Evolutionary conservation across 495 filamentous ascomycete genomes (phyloP), one percentile per base, ranked within the genome.

Genomic region (Aspergillus panamensis): DNA sequence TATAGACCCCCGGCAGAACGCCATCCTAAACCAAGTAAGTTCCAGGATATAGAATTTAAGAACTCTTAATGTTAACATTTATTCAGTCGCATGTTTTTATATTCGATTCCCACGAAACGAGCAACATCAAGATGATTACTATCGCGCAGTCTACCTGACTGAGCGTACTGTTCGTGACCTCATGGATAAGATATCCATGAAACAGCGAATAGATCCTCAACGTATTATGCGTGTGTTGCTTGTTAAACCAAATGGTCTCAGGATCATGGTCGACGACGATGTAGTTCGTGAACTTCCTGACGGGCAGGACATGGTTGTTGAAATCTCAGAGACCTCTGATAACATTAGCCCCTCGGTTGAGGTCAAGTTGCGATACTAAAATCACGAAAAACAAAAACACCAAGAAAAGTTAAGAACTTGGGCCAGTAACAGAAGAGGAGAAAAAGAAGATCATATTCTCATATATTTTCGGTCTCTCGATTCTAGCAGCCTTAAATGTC

Each of bases 181-280:
- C 40, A 83, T 87, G 55, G 72, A 70, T n/a, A 81, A 82, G 55
- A 82, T 96, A 25, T 86, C 90, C 2, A 67, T 76, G 33, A 97
- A 96, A 72, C 90, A 85, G 65, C 80, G 86, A n/a, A 81, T 98
- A 54, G 90, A 97, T 53, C 79, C 87, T 0, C 70, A 74, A 3
- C 80, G 80, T 35, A 82, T 97, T 39, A 69, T 83, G 13, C 84
- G 88, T 25, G 85, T 87, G 1, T 69, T 96, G 21, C 90, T 80
- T 39, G 75, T 92, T 54, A 87, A 87, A 21, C 72, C 81, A 21
- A 82, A 82, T 56, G 91, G 91, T 0, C 69, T 97, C 6, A 84
- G 88, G 62, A 86, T 98, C 43, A 84, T 92, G 68, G 79, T 97
- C 53, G 94, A 98, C 67, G 89, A 98, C 61, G 91, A 96, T 47